Evolutionary conservation across 495 filamentous ascomycete genomes (phyloP).

Genomic region (Xylaria grammica): DNA sequence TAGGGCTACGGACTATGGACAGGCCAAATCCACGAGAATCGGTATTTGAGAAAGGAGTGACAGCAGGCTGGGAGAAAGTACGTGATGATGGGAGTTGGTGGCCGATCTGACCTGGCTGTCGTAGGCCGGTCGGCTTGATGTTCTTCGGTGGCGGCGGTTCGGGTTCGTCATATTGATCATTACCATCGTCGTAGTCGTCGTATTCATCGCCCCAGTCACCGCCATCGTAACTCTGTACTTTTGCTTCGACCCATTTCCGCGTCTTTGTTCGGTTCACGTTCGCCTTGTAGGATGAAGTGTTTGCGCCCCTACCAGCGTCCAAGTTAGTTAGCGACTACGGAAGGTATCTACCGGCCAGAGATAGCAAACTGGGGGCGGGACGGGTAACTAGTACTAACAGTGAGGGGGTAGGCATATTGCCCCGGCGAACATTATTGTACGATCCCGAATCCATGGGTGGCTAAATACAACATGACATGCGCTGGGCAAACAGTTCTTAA

Average conservation of each 20-base stretch:
- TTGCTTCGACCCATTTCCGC: constrained; percentile 93
- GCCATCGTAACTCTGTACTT: constrained; percentile 85
- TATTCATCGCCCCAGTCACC: constrained; percentile 93
- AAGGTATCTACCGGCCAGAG: not conserved
- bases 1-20: constrained; percentile 21
- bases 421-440: constrained; percentile 37
- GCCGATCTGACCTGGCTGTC: constrained; percentile 20
- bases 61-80: constrained; percentile 31
- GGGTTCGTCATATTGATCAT: constrained; percentile 48
- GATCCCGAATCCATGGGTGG: constrained; percentile 37
- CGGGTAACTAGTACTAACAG: constrained; percentile 24
- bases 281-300: constrained; percentile 54
- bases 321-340: constrained; percentile 25
- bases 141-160: constrained; percentile 35
- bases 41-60: constrained; percentile 14
- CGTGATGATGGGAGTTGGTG: constrained; percentile 26
- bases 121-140: constrained; percentile 10
- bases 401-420: constrained; percentile 32
- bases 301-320: constrained; percentile 36
- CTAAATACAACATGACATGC: constrained; percentile 15
- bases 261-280: constrained; percentile 93
- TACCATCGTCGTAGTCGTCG: constrained; percentile 73
- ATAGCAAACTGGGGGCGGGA: not conserved
- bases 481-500: not conserved
- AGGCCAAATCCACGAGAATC: constrained; percentile 8